Conservation (phyloP, 306 rosid genomes). For the Morella rubra region DNA sequence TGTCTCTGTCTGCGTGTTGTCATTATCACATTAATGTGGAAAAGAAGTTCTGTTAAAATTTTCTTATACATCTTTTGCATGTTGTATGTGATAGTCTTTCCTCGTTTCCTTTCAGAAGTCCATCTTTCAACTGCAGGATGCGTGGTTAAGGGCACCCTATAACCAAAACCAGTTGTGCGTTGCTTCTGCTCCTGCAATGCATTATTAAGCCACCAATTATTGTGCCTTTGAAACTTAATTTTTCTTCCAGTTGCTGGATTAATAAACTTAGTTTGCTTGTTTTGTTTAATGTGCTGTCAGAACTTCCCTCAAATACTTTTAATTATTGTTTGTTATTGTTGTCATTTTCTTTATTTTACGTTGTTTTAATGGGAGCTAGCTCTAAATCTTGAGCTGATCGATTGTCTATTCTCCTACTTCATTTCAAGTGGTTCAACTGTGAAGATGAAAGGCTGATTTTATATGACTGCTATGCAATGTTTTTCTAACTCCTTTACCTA, state of each 20-base stretch:
- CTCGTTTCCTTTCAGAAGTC: slow-evolving; percentile 7
- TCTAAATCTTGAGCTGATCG: background rate
- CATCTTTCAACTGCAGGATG: slow-evolving; percentile 17
- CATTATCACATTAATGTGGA: background rate
- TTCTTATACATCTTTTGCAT: background rate
- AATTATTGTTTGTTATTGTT: no score
- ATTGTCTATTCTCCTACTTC: background rate
- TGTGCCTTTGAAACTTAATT: background rate
- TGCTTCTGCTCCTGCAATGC: background rate
- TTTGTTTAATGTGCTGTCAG: background rate
- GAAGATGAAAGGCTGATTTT: background rate
- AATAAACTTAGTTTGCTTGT: background rate
- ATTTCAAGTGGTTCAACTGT: background rate
- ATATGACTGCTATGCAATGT: background rate
- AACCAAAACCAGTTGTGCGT: slow-evolving; percentile 19
- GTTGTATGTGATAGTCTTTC: background rate
- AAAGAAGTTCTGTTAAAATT: background rate
- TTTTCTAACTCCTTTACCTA: background rate
- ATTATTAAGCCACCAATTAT: background rate
- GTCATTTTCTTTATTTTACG: background rate
- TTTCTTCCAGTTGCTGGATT: background rate
- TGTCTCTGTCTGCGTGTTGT: background rate
- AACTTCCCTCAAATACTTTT: background rate
- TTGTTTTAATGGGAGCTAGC: background rate
- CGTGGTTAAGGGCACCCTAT: background rate